Evolutionary conservation across 768 basidiomycete genomes (phyloP).

Genomic region (Boletellus ananas): DNA sequence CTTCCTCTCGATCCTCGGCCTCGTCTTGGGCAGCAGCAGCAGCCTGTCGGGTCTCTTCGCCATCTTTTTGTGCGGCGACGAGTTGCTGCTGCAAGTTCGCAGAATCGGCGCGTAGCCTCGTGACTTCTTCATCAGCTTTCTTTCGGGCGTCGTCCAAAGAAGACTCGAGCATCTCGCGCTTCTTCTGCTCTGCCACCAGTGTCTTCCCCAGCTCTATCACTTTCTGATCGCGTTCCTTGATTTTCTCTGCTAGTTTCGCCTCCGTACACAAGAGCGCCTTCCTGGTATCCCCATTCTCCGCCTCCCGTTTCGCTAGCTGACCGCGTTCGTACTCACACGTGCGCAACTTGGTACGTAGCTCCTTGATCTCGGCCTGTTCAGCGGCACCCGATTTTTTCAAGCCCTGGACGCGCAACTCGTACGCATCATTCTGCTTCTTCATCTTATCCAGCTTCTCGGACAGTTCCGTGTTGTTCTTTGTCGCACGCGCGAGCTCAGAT

Average conservation of each 20-base stretch:
- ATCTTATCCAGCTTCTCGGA: slow-evolving; percentile 55
- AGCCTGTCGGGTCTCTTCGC: slow-evolving; percentile 31
- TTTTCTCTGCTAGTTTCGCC: slow-evolving; percentile 50
- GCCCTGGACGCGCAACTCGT: slow-evolving; percentile 60
- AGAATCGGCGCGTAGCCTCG: slow-evolving; percentile 32
- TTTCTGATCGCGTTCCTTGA: slow-evolving; percentile 48
- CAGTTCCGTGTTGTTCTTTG: slow-evolving; percentile 47
- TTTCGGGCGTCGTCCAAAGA: slow-evolving; percentile 40
- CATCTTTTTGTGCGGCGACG: slow-evolving; percentile 35
- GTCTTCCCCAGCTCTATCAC: slow-evolving; percentile 56
- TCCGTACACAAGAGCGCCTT: slow-evolving; percentile 49
- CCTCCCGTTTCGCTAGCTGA: slow-evolving; percentile 49
- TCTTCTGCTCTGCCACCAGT: slow-evolving; percentile 46
- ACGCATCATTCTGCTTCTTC: slow-evolving; percentile 55
- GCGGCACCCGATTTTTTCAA: slow-evolving; percentile 45
- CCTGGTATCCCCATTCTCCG: slow-evolving; percentile 48
- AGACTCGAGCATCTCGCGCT: slow-evolving; percentile 45
- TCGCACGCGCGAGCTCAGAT: slow-evolving; percentile 48
- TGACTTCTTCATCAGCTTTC: slow-evolving; percentile 40
- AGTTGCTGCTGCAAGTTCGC: slow-evolving; percentile 37
- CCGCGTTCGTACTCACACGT: slow-evolving; percentile 53
- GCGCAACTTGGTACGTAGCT: slow-evolving; percentile 55
- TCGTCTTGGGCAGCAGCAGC: slow-evolving; percentile 32
- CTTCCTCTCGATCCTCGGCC: slow-evolving; percentile 40
- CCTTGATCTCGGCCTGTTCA: slow-evolving; percentile 63